Conservation (phyloP, 805 yeast genomes). For the Starmerella apicola region DNA sequence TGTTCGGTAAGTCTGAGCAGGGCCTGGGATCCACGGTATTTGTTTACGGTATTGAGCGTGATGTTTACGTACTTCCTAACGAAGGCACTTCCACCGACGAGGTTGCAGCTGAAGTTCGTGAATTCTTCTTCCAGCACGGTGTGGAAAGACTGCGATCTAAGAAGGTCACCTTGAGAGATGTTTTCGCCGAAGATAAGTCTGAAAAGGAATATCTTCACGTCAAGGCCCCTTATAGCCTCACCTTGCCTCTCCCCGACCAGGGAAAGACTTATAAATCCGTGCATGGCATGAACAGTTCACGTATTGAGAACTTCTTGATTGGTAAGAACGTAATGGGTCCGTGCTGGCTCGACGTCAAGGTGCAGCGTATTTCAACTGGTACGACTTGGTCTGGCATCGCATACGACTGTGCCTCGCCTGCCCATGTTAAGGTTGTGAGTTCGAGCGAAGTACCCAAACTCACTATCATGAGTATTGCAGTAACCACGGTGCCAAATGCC, state of each 20-base stretch:
- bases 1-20: constrained; percentile 66
- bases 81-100: constrained; percentile 34
- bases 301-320: constrained; percentile 77
- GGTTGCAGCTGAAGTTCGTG: constrained; percentile 64
- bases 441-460: constrained; percentile 41
- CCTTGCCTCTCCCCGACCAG: constrained; percentile 25
- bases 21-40: constrained; percentile 59
- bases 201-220: constrained; percentile 63
- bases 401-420: constrained; percentile 35
- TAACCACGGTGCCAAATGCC: constrained; percentile 71
- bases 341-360: constrained; percentile 75
- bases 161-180: constrained; percentile 65
- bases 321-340: constrained; percentile 90
- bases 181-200: constrained; percentile 42
- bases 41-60: constrained; percentile 54
- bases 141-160: constrained; percentile 53
- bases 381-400: constrained; percentile 71
- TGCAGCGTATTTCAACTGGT: constrained; percentile 48
- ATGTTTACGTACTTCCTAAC: constrained; percentile 68
- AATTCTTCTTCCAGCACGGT: constrained; percentile 51
- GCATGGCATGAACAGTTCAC: constrained; percentile 60
- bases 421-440: constrained; percentile 32
- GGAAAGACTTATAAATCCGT: constrained; percentile 70
- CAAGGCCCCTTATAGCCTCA: constrained; percentile 45
- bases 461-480: constrained; percentile 59